These are phyloP conservation scores for Fragaria nilgerrensis DNA, from an alignment of 306 rosid species.

Conservation along the genomic window DNA sequence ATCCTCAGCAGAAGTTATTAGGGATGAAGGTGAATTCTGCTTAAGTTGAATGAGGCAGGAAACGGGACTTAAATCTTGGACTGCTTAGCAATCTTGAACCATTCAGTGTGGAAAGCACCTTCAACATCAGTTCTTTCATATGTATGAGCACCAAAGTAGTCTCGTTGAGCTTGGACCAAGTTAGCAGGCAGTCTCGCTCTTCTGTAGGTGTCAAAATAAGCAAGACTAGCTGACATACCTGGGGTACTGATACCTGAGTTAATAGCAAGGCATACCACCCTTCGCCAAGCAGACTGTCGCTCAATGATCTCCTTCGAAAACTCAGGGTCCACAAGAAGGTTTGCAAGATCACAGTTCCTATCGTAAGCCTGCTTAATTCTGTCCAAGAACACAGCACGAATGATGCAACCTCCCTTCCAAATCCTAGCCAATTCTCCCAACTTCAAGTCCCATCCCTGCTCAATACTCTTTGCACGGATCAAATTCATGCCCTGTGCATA, in stretches of 20 bases:
- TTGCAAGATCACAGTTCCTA: conserved; percentile 70
- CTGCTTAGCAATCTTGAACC: conserved; percentile 87
- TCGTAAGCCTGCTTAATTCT: conserved; percentile 88
- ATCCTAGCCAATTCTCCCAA: conserved; percentile 87
- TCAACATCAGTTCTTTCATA: conserved; percentile 68
- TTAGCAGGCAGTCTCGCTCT: conserved; percentile 84
- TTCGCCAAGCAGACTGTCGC: conserved; percentile 83
- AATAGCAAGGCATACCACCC: conserved; percentile 83
- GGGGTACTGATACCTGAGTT: conserved; percentile 86
- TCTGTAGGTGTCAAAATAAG: conserved; percentile 76
- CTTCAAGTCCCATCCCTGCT: conserved; percentile 77
- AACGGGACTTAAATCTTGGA: conserved; percentile 41
- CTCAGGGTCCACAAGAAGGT: conserved; percentile 93
- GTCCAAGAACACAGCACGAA: conserved; percentile 77
- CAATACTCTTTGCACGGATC: conserved; percentile 84
- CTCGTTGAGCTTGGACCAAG: conserved; percentile 93
- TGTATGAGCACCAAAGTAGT: conserved; percentile 94
- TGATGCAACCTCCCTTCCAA: conserved; percentile 97
- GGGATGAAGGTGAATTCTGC: conserved; percentile 32
- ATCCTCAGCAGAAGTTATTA: conserved; percentile 53
- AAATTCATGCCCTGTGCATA: conserved; percentile 97
- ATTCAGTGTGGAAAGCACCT: conserved; percentile 89
- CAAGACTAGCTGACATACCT: conserved; percentile 94
- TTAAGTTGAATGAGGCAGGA: conserved; percentile 4
- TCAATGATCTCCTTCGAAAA: conserved; percentile 85